phyloP scores from a whole-genome alignment of 1,284 basidiomycete genomes.

The Pisolithus thermaeus region DNA sequence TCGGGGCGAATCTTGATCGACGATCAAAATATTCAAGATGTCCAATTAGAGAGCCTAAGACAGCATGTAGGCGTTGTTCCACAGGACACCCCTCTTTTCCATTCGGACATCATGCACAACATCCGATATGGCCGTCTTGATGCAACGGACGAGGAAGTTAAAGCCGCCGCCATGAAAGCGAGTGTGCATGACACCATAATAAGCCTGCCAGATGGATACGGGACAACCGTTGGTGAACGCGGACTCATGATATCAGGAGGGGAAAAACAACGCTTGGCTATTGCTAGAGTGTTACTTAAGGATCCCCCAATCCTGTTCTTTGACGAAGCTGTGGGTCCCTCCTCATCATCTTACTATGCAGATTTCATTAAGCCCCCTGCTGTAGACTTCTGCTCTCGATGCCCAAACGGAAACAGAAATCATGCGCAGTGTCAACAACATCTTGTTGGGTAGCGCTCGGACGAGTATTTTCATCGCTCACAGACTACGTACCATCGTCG shows the following conservation, averaged over 20 bases:
- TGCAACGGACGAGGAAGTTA: conserved; percentile 86
- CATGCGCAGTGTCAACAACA: conserved; percentile 89
- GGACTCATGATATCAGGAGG: conserved; percentile 98
- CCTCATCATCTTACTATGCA: background rate
- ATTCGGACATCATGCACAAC: conserved; percentile 93
- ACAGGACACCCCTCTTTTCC: conserved; percentile 97
- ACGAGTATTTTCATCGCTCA: conserved; percentile 97
- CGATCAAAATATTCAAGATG: conserved; percentile 77
- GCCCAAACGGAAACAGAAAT: conserved; percentile 92
- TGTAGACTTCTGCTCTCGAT: conserved; percentile 88
- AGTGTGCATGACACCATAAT: conserved; percentile 82
- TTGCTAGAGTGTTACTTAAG: conserved; percentile 89
- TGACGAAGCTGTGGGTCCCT: conserved; percentile 82
- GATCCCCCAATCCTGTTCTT: conserved; percentile 96
- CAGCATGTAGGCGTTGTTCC: conserved; percentile 88
- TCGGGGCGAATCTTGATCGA: conserved; percentile 81
- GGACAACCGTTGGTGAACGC: conserved; percentile 91
- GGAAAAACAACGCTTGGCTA: conserved; percentile 94
- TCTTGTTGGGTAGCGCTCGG: conserved; percentile 68
- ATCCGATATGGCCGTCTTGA: conserved; percentile 89
- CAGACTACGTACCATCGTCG: conserved; percentile 84
- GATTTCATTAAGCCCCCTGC: conserved; percentile 1
- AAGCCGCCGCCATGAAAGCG: conserved; percentile 77
- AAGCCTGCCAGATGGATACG: conserved; percentile 80
- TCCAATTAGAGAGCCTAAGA: conserved; percentile 74